Evolutionary conservation across 768 basidiomycete species (phyloP).

Genomic region (Mrakia gelida): DNA sequence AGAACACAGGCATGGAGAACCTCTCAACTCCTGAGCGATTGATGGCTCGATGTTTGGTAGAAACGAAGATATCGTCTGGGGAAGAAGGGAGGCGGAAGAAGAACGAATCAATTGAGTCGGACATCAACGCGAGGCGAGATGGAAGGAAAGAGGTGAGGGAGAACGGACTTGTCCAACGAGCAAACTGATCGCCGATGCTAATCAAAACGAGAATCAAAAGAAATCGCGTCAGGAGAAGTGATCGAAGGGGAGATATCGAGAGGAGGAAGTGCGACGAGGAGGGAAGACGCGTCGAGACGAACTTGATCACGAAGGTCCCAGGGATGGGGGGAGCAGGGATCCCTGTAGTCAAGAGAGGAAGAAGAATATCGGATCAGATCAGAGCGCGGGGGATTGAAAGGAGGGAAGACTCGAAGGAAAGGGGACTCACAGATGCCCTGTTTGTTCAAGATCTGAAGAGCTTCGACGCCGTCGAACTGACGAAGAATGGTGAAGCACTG

Average conservation of each 20-base stretch:
- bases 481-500: constrained; percentile 76
- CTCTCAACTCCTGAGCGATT: constrained; percentile 66
- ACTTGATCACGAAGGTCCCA: constrained; percentile 85
- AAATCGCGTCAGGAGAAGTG: not conserved
- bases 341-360: constrained; percentile 47
- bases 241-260: not conserved
- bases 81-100: not conserved
- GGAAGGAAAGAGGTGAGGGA: not conserved
- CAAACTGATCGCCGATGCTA: constrained; percentile 78
- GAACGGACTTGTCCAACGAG: constrained; percentile 78
- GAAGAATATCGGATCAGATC: not conserved
- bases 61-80: constrained; percentile 82
- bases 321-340: constrained; percentile 71
- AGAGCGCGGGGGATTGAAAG: not conserved
- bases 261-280: too few relatives aligned
- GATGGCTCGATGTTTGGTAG: constrained; percentile 79
- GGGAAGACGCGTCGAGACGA: constrained; percentile 31
- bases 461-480: constrained; percentile 58
- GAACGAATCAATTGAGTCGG: not conserved
- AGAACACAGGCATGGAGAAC: constrained; percentile 84
- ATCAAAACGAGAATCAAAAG: constrained; percentile 39
- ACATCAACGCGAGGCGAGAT: not conserved
- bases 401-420: not conserved
- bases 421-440: constrained; percentile 53
- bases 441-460: constrained; percentile 74